These are phyloP conservation scores for Boechera retrofracta DNA, from an alignment of 345 rosid genomes.

Conservation along the genomic window DNA sequence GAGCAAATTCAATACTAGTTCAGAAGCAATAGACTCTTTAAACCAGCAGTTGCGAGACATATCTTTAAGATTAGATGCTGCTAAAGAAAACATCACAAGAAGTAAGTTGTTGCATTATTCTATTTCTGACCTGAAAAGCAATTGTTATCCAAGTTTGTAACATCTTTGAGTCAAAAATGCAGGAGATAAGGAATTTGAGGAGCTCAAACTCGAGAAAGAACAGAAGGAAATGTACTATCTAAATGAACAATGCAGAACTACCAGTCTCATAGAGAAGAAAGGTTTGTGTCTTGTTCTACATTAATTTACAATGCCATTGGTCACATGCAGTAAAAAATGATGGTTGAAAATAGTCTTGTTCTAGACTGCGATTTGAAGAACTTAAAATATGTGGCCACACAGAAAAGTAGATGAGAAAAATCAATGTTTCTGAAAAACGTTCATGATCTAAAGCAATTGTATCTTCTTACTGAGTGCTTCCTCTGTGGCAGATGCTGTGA, in stretches of 20 bases:
- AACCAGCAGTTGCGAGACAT: constrained; percentile 40
- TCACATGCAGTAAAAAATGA: constrained; percentile 3
- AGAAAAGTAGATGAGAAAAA: not conserved
- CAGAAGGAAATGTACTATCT: constrained; percentile 55
- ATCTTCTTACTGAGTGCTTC: not conserved
- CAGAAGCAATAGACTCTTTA: constrained; percentile 41
- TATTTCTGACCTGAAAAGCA: not conserved
- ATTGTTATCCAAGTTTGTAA: constrained; percentile 15
- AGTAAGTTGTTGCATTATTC: constrained; percentile 54
- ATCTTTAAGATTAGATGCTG: constrained; percentile 39
- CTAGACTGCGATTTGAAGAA: not conserved
- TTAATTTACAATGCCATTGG: constrained; percentile 8
- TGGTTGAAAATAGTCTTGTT: not conserved
- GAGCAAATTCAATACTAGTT: constrained; percentile 32
- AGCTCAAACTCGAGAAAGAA: constrained; percentile 65
- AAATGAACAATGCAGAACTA: constrained; percentile 53
- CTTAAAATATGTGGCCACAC: not conserved
- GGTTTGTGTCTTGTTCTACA: constrained; percentile 48
- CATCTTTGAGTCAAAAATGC: constrained; percentile 32
- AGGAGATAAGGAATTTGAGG: constrained; percentile 73
- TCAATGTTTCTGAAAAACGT: not conserved
- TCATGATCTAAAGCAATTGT: not conserved
- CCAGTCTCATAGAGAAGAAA: constrained; percentile 69
- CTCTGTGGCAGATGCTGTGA: constrained; percentile 14
- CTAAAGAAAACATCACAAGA: constrained; percentile 60